Evolutionary conservation across 2,329 filamentous ascomycete species (phyloP), one percentile per base, ranked within the genome.

Genomic region (Trichoderma koningii): DNA sequence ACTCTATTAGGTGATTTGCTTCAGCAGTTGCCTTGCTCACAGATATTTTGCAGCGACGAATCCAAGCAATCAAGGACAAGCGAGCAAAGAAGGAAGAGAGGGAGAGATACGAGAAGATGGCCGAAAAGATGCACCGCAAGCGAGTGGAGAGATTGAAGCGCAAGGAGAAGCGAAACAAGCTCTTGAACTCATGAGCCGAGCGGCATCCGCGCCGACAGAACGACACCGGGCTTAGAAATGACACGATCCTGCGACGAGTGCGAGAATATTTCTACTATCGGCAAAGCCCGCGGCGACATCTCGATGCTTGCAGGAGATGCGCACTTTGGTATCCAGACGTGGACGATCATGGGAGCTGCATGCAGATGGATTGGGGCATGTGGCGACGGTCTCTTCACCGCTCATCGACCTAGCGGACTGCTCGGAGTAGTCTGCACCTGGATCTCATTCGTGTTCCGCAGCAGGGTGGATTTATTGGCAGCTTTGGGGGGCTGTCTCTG

Each of bases 51-150:
- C 73, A 97, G 91, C 84, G 85, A 74, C 88, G 88, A 70, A 87
- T 95, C 63, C 85, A 93, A 73, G 85, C 85, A 12, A 91, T 98
- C 74, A 93, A 90, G 73, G 92, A 96, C 69, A 93, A 90, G 78
- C 86, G 92, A 70, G 89, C 87, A 21, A 91, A 89, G 60, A 98
- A 97, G 84, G 93, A 92, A 72, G 95, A 98, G 82, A 93, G 90
- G 78, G 92, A 93, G 73, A 84, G 94, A 70, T 98, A 94, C 75
- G 92, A 93, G 77, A 92, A 93, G 82, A 87, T 99, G 87, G 94
- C 93, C 21, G 92, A 93, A 80, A 98, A 95, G 82, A 98, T 99
- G 95, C 94, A 98, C 81, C 88, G 87, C 79, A 98, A 97, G 84
- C 85, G 93, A 67, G 89, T 98, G 14, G 95, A 99, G 80, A 87